Base-by-base conservation (phyloP, 257 asterid species). In the Salvia miltiorrhiza region DNA sequence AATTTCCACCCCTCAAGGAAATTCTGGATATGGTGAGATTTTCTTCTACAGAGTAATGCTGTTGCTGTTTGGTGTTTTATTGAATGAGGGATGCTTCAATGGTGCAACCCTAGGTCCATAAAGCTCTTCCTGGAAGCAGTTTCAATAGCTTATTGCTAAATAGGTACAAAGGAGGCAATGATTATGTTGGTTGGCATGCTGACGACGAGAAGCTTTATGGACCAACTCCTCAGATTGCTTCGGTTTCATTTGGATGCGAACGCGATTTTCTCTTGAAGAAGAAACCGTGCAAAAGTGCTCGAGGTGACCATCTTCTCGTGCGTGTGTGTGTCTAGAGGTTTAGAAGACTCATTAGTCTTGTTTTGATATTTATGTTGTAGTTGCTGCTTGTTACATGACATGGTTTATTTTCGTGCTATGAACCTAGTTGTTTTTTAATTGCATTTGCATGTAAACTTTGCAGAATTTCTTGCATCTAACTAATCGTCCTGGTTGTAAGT, bases 101-200 rank as follows among this genome's bases (percentile, higher is more conserved):
- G 75, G 11, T 77, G 77, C 70, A 44, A 39, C 70, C 70, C 32
- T 66, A 93, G 98, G 96, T 93, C 24, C 98, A 83, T 24, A 69
- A 74, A 73, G 89, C 77, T 63, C 76, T 88, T 78, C 97, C 98
- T 3, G 98, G 93, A 53, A 90, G 94, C 84, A 69, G 73, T 63
- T 93, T 90, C 93, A 93, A 93, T 73, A 93, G 97, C 85, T 80
- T 93, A 49, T 67, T 93, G 33, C 72, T 93, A 28, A 93, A 93
- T 70, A 88, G 96, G 76, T 93, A 90, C 37, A 87, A 84, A 73
- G 95, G 95, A 70, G 98, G 97, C 43, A 83, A 76, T 61, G 98
- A 93, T 79, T 85, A 84, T 70, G 98, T 93, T 35, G 91, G 98
- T 56, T 93, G 98, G 98, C 98, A 93, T 70, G 92, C 98, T n/a